Conservation (phyloP, 176 grass and related monocot species). For the Melocanna baccifera region DNA sequence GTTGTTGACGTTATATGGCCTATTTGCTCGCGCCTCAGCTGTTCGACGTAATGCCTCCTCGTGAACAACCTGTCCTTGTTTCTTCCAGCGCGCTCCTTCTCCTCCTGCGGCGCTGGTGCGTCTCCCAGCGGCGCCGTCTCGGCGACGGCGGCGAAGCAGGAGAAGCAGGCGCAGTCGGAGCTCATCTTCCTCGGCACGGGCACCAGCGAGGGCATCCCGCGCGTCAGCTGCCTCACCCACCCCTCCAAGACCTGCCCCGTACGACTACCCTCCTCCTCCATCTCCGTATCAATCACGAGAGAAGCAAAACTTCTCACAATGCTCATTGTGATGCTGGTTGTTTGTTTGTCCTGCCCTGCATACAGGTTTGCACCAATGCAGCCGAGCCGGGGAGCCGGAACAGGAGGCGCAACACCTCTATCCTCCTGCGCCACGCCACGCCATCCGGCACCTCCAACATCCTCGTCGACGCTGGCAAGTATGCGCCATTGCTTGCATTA, state of each 20-base stretch:
- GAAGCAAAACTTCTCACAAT: background rate
- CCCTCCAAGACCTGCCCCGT: constrained; percentile 63
- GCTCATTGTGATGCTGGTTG: background rate
- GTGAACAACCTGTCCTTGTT: background rate
- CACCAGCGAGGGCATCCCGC: constrained; percentile 84
- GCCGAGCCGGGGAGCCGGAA: constrained; percentile 58
- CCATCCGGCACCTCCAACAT: constrained; percentile 62
- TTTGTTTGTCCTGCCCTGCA: constrained; percentile 11
- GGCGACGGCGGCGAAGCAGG: background rate
- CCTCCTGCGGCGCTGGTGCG: background rate
- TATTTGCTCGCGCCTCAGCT: background rate
- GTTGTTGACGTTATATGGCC: too few relatives aligned
- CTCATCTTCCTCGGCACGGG: constrained; percentile 95
- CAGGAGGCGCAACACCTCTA: constrained; percentile 81
- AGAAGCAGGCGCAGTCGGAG: constrained; percentile 43
- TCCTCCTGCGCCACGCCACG: constrained; percentile 61
- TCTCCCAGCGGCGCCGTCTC: background rate
- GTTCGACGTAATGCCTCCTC: constrained; percentile 35
- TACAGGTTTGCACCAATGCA: constrained; percentile 77
- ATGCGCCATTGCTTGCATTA: constrained; percentile 21
- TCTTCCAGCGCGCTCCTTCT: constrained; percentile 27
- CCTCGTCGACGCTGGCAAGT: constrained; percentile 88
- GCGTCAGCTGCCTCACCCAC: constrained; percentile 87
- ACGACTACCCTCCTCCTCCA: constrained; percentile 17
- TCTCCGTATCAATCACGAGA: background rate